Conservation (phyloP, 164 flowering plant species). For the Kingdonia uniflora region DNA sequence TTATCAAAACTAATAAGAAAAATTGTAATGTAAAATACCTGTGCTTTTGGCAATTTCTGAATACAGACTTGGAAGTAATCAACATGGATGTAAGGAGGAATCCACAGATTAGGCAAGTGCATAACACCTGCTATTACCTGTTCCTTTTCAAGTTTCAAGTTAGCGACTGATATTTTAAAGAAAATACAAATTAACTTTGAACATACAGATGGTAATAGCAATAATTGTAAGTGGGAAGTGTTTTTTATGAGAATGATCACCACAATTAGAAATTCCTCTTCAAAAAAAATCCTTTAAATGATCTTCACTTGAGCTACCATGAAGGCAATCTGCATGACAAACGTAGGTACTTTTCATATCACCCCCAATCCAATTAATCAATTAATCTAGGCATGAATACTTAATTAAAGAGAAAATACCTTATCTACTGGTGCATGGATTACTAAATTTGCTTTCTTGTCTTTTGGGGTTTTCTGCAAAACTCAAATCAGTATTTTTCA, state of each 20-base stretch:
- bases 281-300: no score
- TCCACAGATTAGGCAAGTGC: conserved; percentile 45
- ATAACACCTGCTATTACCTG: conserved; percentile 89
- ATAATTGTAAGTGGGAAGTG: no score
- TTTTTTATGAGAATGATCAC: no score
- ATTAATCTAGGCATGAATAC: not conserved
- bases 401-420: conserved; percentile 38
- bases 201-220: no score
- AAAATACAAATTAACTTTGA: not conserved
- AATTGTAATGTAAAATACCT: conserved; percentile 5
- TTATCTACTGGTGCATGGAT: conserved; percentile 84
- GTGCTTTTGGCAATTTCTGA: conserved; percentile 33
- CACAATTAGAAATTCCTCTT: no score
- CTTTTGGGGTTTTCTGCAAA: conserved; percentile 90
- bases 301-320: no score
- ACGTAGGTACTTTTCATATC: no score
- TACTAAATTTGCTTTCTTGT: conserved; percentile 87
- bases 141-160: conserved; percentile 12
- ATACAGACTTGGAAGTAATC: conserved; percentile 62
- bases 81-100: conserved; percentile 75
- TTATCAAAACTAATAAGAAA: not conserved
- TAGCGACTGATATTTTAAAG: conserved; percentile 3
- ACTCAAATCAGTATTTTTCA: not conserved
- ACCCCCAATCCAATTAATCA: not conserved
- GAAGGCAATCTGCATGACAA: no score